Conservation (phyloP, 208 protist species). For the Histomonas meleagridis region DNA sequence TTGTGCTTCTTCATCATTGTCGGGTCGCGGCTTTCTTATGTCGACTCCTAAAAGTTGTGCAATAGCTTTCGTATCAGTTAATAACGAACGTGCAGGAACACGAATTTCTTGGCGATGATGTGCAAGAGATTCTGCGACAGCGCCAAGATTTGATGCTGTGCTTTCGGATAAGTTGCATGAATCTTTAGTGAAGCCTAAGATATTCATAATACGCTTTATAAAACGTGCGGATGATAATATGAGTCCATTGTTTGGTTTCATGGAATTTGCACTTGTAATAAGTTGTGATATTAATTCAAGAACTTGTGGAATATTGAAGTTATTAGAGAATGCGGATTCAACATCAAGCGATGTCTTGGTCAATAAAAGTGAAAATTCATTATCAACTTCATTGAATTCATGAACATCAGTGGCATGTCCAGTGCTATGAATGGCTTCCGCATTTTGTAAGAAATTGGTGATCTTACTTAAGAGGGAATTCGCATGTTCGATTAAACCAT, state of each 20-base stretch:
- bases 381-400: not conserved
- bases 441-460: not conserved
- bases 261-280: not conserved
- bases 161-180: not conserved
- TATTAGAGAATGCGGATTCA: not conserved
- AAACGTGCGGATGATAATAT: not conserved
- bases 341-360: not conserved
- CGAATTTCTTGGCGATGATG: not conserved
- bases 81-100: not conserved
- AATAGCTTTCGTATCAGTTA: not conserved
- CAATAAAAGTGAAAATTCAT: not conserved
- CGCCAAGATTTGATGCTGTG: no score
- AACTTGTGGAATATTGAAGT: not conserved
- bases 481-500: not conserved
- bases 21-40: not conserved
- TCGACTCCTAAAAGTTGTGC: not conserved
- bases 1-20: not conserved
- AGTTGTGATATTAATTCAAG: not conserved
- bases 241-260: not conserved
- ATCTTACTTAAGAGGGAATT: not conserved
- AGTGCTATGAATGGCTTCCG: not conserved
- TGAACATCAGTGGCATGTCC: not conserved
- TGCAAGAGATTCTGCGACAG: not conserved
- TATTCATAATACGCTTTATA: not conserved
- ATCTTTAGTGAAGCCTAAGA: not conserved